Base-by-base conservation (phyloP, 2,329 filamentous ascomycete genomes). In the Didymella pinodella region DNA sequence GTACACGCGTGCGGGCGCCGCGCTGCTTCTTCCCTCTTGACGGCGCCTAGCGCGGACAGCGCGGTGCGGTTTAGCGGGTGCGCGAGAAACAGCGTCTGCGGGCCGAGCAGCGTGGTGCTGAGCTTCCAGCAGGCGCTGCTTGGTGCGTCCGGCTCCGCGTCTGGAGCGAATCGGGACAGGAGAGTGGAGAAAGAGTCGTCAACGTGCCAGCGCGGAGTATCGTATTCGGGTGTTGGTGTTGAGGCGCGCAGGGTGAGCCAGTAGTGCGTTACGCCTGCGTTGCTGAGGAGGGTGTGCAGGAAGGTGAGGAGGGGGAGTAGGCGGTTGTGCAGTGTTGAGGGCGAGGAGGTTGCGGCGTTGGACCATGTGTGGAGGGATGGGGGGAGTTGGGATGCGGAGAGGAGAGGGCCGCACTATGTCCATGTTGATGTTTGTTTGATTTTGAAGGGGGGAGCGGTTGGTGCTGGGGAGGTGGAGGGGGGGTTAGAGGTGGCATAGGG, bases 201-300 rank as follows among this genome's bases (percentile, higher is more conserved):
- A 0, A 80, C 80, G 58, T 84, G 82, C 82, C 82, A 84, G 46
- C 82, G 70, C 0, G 79, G 78, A 10, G 62, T 70, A 61, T 84
- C 78, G 64, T 77, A 84, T 26, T 82, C 80, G 31, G 63, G 44
- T 0, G 79, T 81, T 0, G 79, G 73, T 41, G 68, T 78, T 0
- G 80, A 80, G 48, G 81, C 81, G 45, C 82, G 80, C 52, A 84
- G 76, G 0, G 81, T 83, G 12, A 84, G 63, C 74, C 82, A 82
- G 63, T 83, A 84, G 65, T 82, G 69, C 3, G 71, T 62, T 5
- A 81, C 64, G 4, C 73, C 74, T 31, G 75, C 76, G 4, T 57
- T 45, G 3, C 52, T n/a, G 34, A 83, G 66, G 55, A 82, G 71
- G 2, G 61, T 51, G 41, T 80, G 77, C 32, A 77, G 71, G 61